Evolutionary conservation across 176 grass and related monocot genomes (phyloP).

Genomic region (sorghum (Sorghum bicolor)): DNA sequence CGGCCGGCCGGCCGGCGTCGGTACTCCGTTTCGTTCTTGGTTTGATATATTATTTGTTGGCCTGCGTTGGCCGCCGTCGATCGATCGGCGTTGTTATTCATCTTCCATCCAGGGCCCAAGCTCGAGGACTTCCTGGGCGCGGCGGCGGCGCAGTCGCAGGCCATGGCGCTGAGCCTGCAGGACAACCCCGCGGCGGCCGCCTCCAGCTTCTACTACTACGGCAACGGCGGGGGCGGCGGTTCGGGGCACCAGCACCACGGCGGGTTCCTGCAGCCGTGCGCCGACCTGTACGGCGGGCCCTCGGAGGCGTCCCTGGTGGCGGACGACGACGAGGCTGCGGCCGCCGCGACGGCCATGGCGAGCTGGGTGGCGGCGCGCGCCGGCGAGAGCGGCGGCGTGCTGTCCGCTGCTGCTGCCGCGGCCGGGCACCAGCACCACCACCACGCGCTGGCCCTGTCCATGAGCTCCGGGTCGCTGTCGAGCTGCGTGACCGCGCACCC

Average conservation of each 20-base stretch:
- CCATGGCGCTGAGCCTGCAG: constrained; percentile 76
- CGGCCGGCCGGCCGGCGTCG: too few relatives aligned
- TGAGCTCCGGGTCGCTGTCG: constrained; percentile 86
- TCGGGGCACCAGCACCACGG: neutral
- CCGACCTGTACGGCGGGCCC: constrained; percentile 40
- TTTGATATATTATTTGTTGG: neutral
- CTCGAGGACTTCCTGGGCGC: constrained; percentile 93
- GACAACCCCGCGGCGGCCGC: constrained; percentile 42
- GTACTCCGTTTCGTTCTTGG: neutral
- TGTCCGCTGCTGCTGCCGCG: neutral
- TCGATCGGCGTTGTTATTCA: neutral
- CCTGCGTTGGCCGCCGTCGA: neutral
- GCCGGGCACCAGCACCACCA: constrained; percentile 49
- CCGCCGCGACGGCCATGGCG: constrained; percentile 37
- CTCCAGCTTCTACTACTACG: constrained; percentile 66
- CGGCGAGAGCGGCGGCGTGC: neutral
- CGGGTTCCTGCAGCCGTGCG: constrained; percentile 48
- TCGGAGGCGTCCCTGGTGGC: neutral
- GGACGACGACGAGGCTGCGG: constrained; percentile 31
- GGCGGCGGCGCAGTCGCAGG: constrained; percentile 39
- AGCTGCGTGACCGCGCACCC: constrained; percentile 57
- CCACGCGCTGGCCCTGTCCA: constrained; percentile 74
- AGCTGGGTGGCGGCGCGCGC: constrained; percentile 44
- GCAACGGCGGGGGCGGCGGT: neutral
- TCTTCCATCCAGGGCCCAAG: constrained; percentile 43